These are phyloP conservation scores for Quillaja saponaria DNA, from an alignment of 306 rosid species.

Conservation along the genomic window DNA sequence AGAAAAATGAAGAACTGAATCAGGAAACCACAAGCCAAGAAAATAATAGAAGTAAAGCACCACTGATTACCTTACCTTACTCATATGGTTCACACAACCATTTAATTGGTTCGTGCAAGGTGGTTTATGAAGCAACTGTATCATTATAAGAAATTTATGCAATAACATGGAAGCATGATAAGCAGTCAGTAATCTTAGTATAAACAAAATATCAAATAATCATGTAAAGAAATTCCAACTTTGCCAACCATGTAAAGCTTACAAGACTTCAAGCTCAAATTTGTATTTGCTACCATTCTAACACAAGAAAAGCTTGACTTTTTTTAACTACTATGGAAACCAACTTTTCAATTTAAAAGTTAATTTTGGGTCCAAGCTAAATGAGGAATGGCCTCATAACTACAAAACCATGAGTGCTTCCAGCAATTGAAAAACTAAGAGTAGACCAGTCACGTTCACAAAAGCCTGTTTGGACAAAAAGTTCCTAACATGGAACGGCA, in stretches of 20 bases:
- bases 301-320: no score
- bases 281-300: no score
- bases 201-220: not conserved
- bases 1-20: conserved; percentile 19
- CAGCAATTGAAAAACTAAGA: no score
- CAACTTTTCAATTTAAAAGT: no score
- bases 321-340: no score
- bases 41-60: conserved; percentile 2
- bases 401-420: no score
- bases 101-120: conserved; percentile 21
- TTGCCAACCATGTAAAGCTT: not conserved
- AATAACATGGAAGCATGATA: not conserved
- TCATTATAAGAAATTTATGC: conserved; percentile 10
- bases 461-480: no score
- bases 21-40: conserved; percentile 17
- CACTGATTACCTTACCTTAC: conserved; percentile 42
- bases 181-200: not conserved
- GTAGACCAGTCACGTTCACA: no score
- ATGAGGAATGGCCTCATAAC: no score
- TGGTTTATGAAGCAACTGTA: conserved; percentile 40
- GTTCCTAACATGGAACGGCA: no score
- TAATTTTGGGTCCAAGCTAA: no score
- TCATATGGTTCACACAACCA: conserved; percentile 12
- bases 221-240: not conserved
- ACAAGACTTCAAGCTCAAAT: conserved; percentile 1